Evolutionary conservation across 2,329 filamentous ascomycete species (phyloP).

Genomic region (Taxawa tesnikishii): DNA sequence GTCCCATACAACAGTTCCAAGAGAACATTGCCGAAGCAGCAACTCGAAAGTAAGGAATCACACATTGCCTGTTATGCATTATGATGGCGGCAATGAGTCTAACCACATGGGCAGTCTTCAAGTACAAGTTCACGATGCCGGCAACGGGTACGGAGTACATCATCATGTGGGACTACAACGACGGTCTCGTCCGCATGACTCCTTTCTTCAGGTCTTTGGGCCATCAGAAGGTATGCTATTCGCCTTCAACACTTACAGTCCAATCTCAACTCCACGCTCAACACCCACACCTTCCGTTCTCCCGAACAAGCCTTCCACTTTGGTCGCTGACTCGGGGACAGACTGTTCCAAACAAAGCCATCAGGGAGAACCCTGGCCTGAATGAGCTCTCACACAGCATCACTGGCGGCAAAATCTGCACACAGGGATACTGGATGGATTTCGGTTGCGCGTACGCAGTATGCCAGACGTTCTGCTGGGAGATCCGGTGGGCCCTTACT

Average conservation of each 20-base stretch:
- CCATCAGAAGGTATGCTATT: constrained; percentile 62
- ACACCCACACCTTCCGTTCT: background rate
- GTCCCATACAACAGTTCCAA: constrained; percentile 95
- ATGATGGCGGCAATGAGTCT: constrained; percentile 1
- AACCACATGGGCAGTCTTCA: constrained; percentile 49
- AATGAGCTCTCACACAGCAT: constrained; percentile 88
- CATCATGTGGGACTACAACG: constrained; percentile 96
- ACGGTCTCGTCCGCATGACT: constrained; percentile 85
- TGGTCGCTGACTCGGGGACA: constrained; percentile 26
- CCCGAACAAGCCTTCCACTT: constrained; percentile 4
- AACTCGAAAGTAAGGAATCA: constrained; percentile 72
- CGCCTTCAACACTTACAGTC: background rate
- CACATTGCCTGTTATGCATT: constrained; percentile 51
- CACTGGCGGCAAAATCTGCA: constrained; percentile 78
- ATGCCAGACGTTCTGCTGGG: constrained; percentile 78
- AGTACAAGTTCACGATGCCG: constrained; percentile 71
- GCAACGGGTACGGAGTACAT: constrained; percentile 53
- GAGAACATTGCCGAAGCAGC: constrained; percentile 81
- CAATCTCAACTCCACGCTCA: too few species aligned
- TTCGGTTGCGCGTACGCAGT: constrained; percentile 75
- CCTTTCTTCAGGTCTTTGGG: constrained; percentile 86
- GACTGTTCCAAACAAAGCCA: constrained; percentile 81
- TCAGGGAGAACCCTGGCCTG: constrained; percentile 57
- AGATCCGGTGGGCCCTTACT: constrained; percentile 73
- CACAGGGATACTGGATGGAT: constrained; percentile 98